Base-by-base conservation (phyloP, 192 early-diverging fungal species). In the Coemansia asiatica region DNA sequence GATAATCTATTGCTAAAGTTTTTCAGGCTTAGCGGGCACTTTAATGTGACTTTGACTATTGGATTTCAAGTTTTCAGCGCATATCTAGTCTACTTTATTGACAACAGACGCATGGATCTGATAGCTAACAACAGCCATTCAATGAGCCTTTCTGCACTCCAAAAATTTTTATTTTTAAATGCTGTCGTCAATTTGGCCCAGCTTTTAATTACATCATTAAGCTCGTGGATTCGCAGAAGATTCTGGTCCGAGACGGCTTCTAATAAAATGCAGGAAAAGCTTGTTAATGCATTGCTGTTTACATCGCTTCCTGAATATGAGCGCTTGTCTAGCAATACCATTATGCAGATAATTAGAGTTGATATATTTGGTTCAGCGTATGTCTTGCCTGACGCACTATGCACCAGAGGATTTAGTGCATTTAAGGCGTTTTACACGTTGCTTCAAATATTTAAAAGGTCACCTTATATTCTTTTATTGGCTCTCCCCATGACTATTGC, bases 91-190 rank as follows among this genome's bases (percentile, higher is more conserved):
- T 38, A 33, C 56, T 57, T 31, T 21, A 22, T 57, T 22, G 56
- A 57, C 19, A 38, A 36, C 35, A 57, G 18, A 19, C 56, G 56
- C 8, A 36, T 57, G 19, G 56, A 57, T 13, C 56, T 57, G 31
- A 57, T 57, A 57, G 19, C 56, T 10, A 28, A 18, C 1, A 28
- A 57, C 29, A 57, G 33, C 28, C 26, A 27, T 1, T 18, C 18
- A 3, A 31, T 57, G 35, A 57, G 31, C 33, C 9, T 57, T 27
- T 27, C 28, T 4, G 33, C 56, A n/a, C 19, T 57, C 5, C 19
- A 28, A 1, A 36, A 4, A 6, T 57, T 31, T 36, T 33, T 57
- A 12, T 5, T 33, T 1, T 19, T 57, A 4, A 21, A 31, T 31
- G 56, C 56, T 5, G 9, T n/a, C 2, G 29, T 57, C 19, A 36